phyloP scores from a whole-genome alignment of 306 rosid species.

The Dicorynia guianensis region DNA sequence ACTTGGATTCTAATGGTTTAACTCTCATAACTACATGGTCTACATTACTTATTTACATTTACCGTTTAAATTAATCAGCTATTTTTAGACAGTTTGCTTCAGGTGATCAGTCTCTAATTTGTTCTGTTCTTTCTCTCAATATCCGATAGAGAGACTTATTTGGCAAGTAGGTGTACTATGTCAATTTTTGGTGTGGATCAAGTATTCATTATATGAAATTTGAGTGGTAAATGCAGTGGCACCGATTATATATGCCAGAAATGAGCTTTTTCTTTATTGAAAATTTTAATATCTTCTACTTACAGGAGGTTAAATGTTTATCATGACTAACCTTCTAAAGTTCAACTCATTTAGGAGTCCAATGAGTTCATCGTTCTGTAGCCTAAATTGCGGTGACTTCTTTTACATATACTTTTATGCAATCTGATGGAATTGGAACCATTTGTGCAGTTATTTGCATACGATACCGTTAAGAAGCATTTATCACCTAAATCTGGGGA shows the following conservation, averaged over 20 bases:
- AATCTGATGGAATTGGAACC: constrained; percentile 16
- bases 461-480: constrained; percentile 57
- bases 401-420: background rate
- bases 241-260: background rate
- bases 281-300: background rate
- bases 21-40: background rate
- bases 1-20: background rate
- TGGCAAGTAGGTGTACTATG: background rate
- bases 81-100: too few relatives aligned
- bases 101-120: too few relatives aligned
- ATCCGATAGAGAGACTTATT: background rate
- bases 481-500: constrained; percentile 60
- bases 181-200: too few relatives aligned
- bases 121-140: background rate
- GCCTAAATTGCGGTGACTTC: background rate
- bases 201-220: background rate
- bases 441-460: constrained; percentile 68
- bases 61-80: too few relatives aligned
- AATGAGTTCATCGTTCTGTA: background rate
- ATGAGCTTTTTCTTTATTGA: background rate
- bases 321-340: background rate
- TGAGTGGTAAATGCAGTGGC: background rate
- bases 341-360: background rate
- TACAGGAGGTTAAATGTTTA: background rate
- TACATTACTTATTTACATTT: too few relatives aligned